phyloP scores from a whole-genome alignment of 192 early-diverging fungal genomes.

The Coemansia sp. region DNA sequence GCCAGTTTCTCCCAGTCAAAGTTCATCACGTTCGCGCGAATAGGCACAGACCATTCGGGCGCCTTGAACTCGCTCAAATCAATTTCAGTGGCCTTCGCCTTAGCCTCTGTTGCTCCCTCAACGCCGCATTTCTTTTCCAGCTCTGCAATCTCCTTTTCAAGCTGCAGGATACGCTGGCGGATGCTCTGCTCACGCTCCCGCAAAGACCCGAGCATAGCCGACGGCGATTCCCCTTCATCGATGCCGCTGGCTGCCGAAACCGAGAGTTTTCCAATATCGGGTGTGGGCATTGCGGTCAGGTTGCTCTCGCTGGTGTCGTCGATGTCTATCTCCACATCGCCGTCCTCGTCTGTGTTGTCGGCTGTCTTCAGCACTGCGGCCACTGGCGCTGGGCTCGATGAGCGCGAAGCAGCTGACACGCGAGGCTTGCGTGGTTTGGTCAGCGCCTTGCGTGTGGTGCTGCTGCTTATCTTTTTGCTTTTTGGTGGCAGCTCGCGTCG shows the following conservation, averaged over 20 bases:
- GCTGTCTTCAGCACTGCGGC: not conserved
- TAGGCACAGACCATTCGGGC: constrained; percentile 91
- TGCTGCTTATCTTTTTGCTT: constrained; percentile 4
- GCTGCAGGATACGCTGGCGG: constrained; percentile 56
- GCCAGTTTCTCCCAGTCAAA: constrained; percentile 92
- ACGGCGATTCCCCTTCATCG: not conserved
- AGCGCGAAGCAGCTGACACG: not conserved
- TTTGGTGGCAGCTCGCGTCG: constrained; percentile 16
- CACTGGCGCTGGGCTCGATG: constrained; percentile 18
- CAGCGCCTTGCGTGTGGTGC: not conserved
- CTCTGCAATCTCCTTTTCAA: constrained; percentile 58
- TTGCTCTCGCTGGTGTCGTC: constrained; percentile 5
- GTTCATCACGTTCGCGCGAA: constrained; percentile 92
- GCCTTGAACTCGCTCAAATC: constrained; percentile 82
- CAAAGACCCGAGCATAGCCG: constrained; percentile 29
- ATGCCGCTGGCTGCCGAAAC: constrained; percentile 20
- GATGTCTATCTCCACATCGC: constrained; percentile 22
- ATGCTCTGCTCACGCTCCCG: constrained; percentile 59
- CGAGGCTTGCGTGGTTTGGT: constrained; percentile 32
- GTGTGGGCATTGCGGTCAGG: constrained; percentile 34
- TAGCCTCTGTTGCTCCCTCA: constrained; percentile 16
- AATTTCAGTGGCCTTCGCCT: constrained; percentile 18
- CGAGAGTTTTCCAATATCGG: constrained; percentile 39
- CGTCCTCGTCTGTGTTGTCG: constrained; percentile 2
- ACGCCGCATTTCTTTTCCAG: constrained; percentile 57